Base-by-base conservation (phyloP, 306 rosid species). In the Styphnolobium japonicum region DNA sequence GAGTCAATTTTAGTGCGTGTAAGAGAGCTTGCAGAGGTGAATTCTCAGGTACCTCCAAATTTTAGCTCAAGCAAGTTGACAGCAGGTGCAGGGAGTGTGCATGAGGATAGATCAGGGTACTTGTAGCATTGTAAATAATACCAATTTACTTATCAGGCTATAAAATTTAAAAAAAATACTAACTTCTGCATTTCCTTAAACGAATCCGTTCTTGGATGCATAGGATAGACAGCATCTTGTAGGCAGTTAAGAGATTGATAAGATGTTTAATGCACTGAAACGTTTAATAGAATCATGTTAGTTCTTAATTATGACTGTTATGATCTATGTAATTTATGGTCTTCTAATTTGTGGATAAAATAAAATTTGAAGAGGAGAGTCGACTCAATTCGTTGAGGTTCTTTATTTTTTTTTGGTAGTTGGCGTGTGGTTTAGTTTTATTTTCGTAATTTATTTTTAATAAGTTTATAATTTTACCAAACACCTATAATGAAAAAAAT, bases 11-110 rank as follows among this genome's bases (percentile, higher is more conserved):
- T 95, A 83, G 67, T 85, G 5, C 87, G 88, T 27, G 97, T 95
- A 49, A 90, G 99, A 89, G 88, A 95, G 87, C 97, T 95, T 37
- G 99, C 99, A 0, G 91, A 86, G 89, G 77, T 84, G 96, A 93
- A 93, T 29, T 85, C 90, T 15, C 98, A 89, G 84, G 87, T 77
- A 29, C 94, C 97, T 67, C 76, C 89, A 58, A 90, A 82, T 80
- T 77, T 55, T 10, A 86, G 90, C 82, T 77, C 89, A 33, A 82
- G 86, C 86, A 87, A 89, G 62, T 82, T 85, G 53, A 52, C 81
- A 23, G 84, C 62, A 43, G 88, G 83, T 72, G 78, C 83, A 18
- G 83, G 84, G 51, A 87, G 65, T 43, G 53, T 73, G 77, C 83
- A 79, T 34, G 89, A 84, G 27, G 86, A 81, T 63, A 87, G 82